Evolutionary conservation across 2,329 filamentous ascomycete species (phyloP).

Genomic region (Chaetomiaceae sp.): DNA sequence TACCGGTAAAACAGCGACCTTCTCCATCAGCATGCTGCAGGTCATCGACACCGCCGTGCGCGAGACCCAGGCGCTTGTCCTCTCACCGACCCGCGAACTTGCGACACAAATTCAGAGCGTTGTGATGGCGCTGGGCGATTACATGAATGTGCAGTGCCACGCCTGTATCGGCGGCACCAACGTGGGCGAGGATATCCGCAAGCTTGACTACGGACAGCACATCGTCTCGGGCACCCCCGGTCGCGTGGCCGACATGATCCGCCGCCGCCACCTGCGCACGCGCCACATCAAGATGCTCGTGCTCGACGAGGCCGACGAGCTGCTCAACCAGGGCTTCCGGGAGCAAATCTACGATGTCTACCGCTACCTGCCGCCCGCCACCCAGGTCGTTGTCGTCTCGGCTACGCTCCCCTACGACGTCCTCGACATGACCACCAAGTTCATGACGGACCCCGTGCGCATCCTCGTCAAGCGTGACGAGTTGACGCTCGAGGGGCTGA

Average conservation of each 20-base stretch:
- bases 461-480: slow-evolving; percentile 99
- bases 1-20: slow-evolving; percentile 94
- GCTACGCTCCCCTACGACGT: slow-evolving; percentile 97
- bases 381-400: slow-evolving; percentile 96
- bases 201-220: slow-evolving; percentile 95
- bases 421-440: slow-evolving; percentile 98
- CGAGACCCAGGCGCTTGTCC: slow-evolving; percentile 89
- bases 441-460: slow-evolving; percentile 97
- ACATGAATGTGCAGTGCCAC: slow-evolving; percentile 99
- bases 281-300: slow-evolving; percentile 63
- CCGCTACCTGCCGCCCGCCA: slow-evolving; percentile 91
- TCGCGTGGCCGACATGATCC: slow-evolving; percentile 69
- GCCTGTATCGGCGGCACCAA: slow-evolving; percentile 98
- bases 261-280: slow-evolving; percentile 52
- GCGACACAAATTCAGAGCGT: slow-evolving; percentile 98
- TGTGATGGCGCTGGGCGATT: slow-evolving; percentile 98
- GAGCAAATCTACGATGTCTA: slow-evolving; percentile 99
- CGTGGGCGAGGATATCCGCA: slow-evolving; percentile 94
- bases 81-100: slow-evolving; percentile 93
- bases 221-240: slow-evolving; percentile 98
- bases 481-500: slow-evolving; percentile 91
- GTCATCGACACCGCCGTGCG: slow-evolving; percentile 91
- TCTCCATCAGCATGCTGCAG: slow-evolving; percentile 93
- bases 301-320: slow-evolving; percentile 57
- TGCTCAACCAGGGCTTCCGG: slow-evolving; percentile 88